Evolutionary conservation across 208 protist genomes (phyloP).

Genomic region (Crithidia thermophila): DNA sequence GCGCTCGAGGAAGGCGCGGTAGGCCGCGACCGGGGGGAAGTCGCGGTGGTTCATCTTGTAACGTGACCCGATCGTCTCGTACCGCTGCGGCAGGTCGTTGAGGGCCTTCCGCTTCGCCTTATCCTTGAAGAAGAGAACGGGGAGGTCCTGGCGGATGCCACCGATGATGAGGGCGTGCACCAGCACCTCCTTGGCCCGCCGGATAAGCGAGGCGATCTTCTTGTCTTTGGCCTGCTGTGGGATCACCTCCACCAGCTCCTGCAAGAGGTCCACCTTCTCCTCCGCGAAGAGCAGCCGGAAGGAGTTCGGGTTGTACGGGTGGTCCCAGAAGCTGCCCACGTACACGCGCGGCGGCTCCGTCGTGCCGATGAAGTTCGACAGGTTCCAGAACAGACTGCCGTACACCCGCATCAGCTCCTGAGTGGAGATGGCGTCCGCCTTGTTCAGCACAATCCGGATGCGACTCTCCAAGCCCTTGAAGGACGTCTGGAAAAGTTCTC

Average conservation of each 20-base stretch:
- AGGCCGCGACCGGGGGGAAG: constrained; percentile 51
- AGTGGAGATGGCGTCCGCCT: constrained; percentile 91
- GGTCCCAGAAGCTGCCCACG: constrained; percentile 96
- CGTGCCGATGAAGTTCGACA: constrained; percentile 93
- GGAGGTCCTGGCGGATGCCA: constrained; percentile 71
- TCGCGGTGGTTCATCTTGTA: constrained; percentile 67
- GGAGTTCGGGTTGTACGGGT: constrained; percentile 69
- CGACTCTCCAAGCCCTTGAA: constrained; percentile 91
- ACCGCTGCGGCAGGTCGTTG: constrained; percentile 54
- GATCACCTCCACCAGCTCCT: constrained; percentile 78
- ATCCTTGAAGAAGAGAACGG: constrained; percentile 74
- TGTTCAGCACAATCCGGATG: constrained; percentile 96
- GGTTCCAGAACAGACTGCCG: constrained; percentile 96
- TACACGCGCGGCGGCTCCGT: constrained; percentile 96
- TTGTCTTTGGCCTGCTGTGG: constrained; percentile 84
- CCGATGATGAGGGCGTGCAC: constrained; percentile 85
- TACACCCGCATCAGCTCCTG: constrained; percentile 97
- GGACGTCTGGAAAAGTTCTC: constrained; percentile 59
- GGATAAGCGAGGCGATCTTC: constrained; percentile 92
- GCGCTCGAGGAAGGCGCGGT: constrained; percentile 63
- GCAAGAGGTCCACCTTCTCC: constrained; percentile 85
- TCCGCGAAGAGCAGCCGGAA: constrained; percentile 77
- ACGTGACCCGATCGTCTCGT: constrained; percentile 54
- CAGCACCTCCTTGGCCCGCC: constrained; percentile 85
- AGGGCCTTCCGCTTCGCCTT: constrained; percentile 68